phyloP scores from a whole-genome alignment of 352 stramenopile genomes.

The Globisporangium barbulae region DNA sequence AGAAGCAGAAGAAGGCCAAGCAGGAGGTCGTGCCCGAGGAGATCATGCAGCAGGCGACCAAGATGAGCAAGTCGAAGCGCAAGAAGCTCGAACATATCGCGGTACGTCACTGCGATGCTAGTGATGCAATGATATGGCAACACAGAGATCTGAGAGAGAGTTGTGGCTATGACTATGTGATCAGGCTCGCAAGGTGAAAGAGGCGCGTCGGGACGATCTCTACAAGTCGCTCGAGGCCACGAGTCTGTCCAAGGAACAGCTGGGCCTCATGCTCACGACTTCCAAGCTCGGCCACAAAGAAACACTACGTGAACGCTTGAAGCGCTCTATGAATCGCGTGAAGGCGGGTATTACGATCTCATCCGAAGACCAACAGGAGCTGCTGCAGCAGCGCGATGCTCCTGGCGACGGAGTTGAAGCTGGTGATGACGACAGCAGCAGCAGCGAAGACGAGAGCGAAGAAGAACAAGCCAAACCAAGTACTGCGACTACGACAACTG shows the following conservation, averaged over 20 bases:
- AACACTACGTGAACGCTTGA: constrained; percentile 72
- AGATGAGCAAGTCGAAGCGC: constrained; percentile 80
- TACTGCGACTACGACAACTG: neutral
- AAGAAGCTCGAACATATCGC: constrained; percentile 78
- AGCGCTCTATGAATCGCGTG: constrained; percentile 72
- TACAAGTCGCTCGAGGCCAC: constrained; percentile 76
- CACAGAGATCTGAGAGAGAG: neutral
- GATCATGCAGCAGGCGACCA: constrained; percentile 55
- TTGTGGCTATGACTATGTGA: neutral
- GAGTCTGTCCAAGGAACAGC: constrained; percentile 56
- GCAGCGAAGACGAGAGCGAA: constrained; percentile 17
- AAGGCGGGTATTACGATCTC: constrained; percentile 70
- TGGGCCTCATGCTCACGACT: constrained; percentile 74
- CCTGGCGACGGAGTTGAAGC: constrained; percentile 17
- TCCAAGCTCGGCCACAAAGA: constrained; percentile 80
- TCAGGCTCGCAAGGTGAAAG: constrained; percentile 69
- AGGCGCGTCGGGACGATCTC: constrained; percentile 63
- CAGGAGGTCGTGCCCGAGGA: constrained; percentile 49
- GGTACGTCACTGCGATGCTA: constrained; percentile 11
- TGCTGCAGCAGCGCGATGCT: constrained; percentile 44
- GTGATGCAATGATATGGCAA: neutral
- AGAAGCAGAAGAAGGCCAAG: constrained; percentile 55
- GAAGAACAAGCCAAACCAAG: constrained; percentile 2
- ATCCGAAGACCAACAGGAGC: constrained; percentile 42
- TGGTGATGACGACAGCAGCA: constrained; percentile 19